Base-by-base conservation (phyloP, 371 early-diverging fungal species). In the Gilbertella persicaria region DNA sequence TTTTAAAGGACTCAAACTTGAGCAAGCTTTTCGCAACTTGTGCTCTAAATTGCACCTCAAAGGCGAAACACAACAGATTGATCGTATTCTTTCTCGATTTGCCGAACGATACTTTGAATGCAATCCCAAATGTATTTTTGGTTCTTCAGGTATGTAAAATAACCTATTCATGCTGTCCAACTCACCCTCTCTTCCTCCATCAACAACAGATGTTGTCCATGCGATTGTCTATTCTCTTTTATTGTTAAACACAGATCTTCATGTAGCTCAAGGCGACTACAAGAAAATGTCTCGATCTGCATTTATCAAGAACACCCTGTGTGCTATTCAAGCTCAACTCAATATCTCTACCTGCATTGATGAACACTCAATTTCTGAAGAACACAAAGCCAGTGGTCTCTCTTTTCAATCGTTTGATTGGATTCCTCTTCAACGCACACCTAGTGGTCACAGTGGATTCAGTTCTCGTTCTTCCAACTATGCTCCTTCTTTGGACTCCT, bases 181-280 rank as follows among this genome's bases (percentile, higher is more conserved):
- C n/a, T n/a, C n/a, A n/a, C n/a, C n/a, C n/a, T n/a, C n/a, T n/a
- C n/a, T n/a, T n/a, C n/a, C n/a, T n/a, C n/a, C n/a, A n/a, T 14
- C 7, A 19, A 10, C 12, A 26, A 46, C 67, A 30, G 67, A 86
- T 52, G 87, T 88, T 20, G 88, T 92, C 0, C 87, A 96, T 56
- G 87, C 88, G 8, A 82, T 93, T 52, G 73, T 88, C 0, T 94
- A 90, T 58, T 93, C 93, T 9, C 48, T 93, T 4, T 67, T 96
- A 48, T 65, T 96, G 43, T 81, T 96, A 10, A 95, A 95, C 64
- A 96, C 96, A 5, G 96, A 96, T 64, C 76, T 94, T 29, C 90
- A 93, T 60, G 79, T 89, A 37, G 91, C 90, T 20, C 82, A 85
- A 50, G 71, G 71, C 3, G 80, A 78, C 19, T 57, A 65, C 30